Percentiles rank a stretch among this genome's conserved stretches.
Conservation (phyloP, 805 yeast species). For the Cyberlindnera nakhonratchasimensis region DNA sequence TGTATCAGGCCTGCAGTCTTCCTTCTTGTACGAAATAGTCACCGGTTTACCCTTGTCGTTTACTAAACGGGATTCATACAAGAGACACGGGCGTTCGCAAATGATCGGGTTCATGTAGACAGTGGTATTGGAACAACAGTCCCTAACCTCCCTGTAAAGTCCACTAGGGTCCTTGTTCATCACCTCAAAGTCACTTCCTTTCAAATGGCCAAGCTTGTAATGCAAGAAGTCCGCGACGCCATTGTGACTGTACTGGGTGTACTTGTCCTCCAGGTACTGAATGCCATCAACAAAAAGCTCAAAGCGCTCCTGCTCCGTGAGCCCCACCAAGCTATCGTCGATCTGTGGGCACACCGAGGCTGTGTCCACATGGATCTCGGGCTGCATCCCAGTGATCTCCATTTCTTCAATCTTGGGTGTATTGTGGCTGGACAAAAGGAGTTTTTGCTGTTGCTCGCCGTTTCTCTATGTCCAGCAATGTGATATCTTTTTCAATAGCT, state of each 20-base stretch:
- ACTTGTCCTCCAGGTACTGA: slow-evolving; percentile 11
- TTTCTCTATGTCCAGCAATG: too few species aligned
- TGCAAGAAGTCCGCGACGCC: slow-evolving; percentile 24
- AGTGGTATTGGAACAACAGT: slow-evolving; percentile 21
- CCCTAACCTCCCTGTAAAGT: slow-evolving; percentile 21
- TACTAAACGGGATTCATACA: slow-evolving; percentile 22
- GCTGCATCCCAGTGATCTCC: background rate
- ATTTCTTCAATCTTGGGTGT: too few species aligned
- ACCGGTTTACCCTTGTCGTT: slow-evolving; percentile 24
- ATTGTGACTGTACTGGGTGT: slow-evolving; percentile 13
- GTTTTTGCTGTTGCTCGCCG: too few species aligned
- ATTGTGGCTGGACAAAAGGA: too few species aligned
- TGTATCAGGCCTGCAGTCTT: slow-evolving; percentile 13
- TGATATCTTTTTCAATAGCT: background rate
- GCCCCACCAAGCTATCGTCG: background rate
- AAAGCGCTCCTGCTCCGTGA: slow-evolving; percentile 11
- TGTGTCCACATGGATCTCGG: slow-evolving; percentile 7
- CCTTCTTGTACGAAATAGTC: slow-evolving; percentile 21
- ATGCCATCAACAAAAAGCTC: slow-evolving; percentile 16
- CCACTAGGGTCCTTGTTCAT: slow-evolving; percentile 12
- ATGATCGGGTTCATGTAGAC: slow-evolving; percentile 20
- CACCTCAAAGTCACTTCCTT: slow-evolving; percentile 21
- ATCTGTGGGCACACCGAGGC: background rate
- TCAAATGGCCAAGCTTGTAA: slow-evolving; percentile 23
- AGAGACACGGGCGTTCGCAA: slow-evolving; percentile 22